Evolutionary conservation across 805 yeast species (phyloP).

Genomic region (Ogataea pini): DNA sequence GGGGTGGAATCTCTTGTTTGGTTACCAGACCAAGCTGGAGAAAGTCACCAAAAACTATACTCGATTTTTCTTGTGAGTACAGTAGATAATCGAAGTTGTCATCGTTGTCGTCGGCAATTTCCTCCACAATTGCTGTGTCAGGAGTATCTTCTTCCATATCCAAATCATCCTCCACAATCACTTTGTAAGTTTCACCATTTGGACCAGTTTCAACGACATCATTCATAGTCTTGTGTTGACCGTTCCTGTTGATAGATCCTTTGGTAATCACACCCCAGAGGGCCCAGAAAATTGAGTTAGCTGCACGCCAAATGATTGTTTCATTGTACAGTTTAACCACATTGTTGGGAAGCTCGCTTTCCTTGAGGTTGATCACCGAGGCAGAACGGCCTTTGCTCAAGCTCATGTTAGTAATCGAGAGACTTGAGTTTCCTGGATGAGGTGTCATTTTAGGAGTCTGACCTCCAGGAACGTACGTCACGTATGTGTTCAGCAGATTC

Average conservation of each 20-base stretch:
- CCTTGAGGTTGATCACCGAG: constrained; percentile 40
- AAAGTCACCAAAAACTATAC: constrained; percentile 73
- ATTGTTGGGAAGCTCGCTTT: constrained; percentile 31
- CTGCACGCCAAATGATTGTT: constrained; percentile 74
- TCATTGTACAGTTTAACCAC: constrained; percentile 62
- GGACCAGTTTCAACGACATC: constrained; percentile 50
- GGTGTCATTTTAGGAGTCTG: constrained; percentile 29
- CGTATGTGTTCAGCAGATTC: constrained; percentile 75
- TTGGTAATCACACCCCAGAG: constrained; percentile 79
- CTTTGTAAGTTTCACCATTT: constrained; percentile 51
- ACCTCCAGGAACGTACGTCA: constrained; percentile 52
- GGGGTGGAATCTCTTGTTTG: constrained; percentile 32
- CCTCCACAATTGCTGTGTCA: constrained; percentile 23
- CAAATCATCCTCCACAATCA: constrained; percentile 31
- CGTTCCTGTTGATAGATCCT: constrained; percentile 23
- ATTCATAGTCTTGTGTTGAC: constrained; percentile 11
- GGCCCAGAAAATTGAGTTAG: constrained; percentile 79
- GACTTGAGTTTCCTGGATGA: constrained; percentile 8
- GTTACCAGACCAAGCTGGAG: constrained; percentile 55
- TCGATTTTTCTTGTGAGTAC: constrained; percentile 75
- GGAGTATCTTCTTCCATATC: constrained; percentile 30
- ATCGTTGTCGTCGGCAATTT: constrained; percentile 33
- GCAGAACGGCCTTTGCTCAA: constrained; percentile 27
- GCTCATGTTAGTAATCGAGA: constrained; percentile 11
- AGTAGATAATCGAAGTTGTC: constrained; percentile 78